These are phyloP conservation scores for Fusarium goolgardi DNA, from an alignment of 2,329 filamentous ascomycete species.

Conservation along the genomic window DNA sequence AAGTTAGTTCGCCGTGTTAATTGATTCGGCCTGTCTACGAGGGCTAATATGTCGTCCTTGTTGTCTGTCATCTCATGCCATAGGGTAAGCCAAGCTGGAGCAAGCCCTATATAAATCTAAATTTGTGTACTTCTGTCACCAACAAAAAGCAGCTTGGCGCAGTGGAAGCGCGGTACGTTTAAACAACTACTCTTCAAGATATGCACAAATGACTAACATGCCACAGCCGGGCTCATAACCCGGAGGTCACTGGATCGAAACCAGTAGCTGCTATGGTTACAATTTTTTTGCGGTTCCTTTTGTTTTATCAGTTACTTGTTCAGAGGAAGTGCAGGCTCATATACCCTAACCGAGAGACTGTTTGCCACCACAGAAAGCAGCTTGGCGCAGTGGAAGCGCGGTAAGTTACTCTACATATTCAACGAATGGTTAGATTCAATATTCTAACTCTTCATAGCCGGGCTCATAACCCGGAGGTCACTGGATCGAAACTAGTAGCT, in stretches of 20 bases:
- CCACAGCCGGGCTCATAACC: constrained; percentile 43
- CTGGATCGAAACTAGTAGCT: constrained; percentile 18
- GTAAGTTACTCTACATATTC: constrained; percentile 3
- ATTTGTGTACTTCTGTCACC: not conserved
- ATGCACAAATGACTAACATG: constrained; percentile 6
- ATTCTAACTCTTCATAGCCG: constrained; percentile 25
- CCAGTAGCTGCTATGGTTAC: constrained; percentile 21
- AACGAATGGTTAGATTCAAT: not conserved
- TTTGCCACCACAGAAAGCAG: constrained; percentile 30
- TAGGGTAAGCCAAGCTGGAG: not conserved
- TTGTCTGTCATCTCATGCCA: no score
- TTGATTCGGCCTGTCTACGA: no score
- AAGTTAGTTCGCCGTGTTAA: no score
- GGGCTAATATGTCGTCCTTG: not conserved
- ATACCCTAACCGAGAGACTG: not conserved
- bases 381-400: constrained; percentile 42
- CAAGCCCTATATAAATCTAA: not conserved
- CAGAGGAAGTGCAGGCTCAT: not conserved
- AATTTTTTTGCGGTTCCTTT: not conserved
- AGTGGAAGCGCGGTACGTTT: constrained; percentile 15
- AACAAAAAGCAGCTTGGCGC: constrained; percentile 13
- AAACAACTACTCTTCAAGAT: not conserved
- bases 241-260: constrained; percentile 31
- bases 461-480: constrained; percentile 44
- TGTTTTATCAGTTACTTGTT: not conserved